Evolutionary conservation across 176 grass and related monocot genomes (phyloP).

Genomic region (Bromus sterilis): DNA sequence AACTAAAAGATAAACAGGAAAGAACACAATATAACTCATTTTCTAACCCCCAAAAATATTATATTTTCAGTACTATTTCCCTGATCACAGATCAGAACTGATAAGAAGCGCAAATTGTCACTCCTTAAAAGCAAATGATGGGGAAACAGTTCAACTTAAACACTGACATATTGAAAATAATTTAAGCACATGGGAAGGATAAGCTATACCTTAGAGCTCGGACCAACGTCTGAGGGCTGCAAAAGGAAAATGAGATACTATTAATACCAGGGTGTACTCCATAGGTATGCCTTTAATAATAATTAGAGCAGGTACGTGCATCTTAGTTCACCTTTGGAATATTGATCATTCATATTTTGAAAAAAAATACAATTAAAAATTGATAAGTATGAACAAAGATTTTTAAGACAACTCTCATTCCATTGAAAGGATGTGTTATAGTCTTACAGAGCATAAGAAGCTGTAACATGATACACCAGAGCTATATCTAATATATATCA

Average conservation of each 20-base stretch:
- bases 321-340: slow-evolving; percentile 11
- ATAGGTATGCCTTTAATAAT: slow-evolving; percentile 19
- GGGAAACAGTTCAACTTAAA: not conserved
- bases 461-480: not conserved
- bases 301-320: slow-evolving; percentile 6
- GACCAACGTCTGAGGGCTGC: slow-evolving; percentile 94
- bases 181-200: slow-evolving; percentile 16
- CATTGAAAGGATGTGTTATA: not conserved
- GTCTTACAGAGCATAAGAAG: not conserved
- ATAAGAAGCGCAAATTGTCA: not conserved
- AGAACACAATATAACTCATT: not conserved
- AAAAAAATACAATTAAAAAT: not conserved
- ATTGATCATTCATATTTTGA: not conserved
- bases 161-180: slow-evolving; percentile 6
- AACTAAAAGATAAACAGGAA: slow-evolving; percentile 9
- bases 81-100: not conserved
- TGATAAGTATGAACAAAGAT: not conserved
- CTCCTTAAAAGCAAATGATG: not conserved
- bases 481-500: too few species aligned
- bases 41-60: not conserved
- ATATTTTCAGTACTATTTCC: not conserved
- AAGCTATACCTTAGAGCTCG: slow-evolving; percentile 77
- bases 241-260: slow-evolving; percentile 39
- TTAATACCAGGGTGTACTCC: slow-evolving; percentile 18
- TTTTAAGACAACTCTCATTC: not conserved